Percentiles rank a stretch among this genome's conserved stretches.
These are phyloP conservation scores for Auxenochlorella pyrenoidosa DNA, from an alignment of 139 green algal species.

Conservation along the genomic window DNA sequence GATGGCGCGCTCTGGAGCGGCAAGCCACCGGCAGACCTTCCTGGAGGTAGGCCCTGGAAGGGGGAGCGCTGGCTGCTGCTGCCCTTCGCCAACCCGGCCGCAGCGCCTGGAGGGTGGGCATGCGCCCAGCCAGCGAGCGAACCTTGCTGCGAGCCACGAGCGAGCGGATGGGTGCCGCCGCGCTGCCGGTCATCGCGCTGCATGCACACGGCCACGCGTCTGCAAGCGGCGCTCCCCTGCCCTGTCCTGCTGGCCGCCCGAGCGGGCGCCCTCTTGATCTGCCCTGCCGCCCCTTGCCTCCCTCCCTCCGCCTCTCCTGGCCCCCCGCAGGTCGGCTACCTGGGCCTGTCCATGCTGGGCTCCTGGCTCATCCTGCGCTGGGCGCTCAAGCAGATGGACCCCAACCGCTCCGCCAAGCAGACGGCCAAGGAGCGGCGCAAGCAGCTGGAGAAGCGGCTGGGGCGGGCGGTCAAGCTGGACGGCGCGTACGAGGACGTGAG, in stretches of 20 bases:
- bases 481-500: constrained; percentile 52
- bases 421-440: constrained; percentile 52
- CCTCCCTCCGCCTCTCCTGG: neutral
- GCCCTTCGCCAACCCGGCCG: too few relatives aligned
- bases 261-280: too few relatives aligned
- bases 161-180: too few relatives aligned
- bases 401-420: constrained; percentile 33
- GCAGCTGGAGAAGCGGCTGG: constrained; percentile 49
- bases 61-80: too few relatives aligned
- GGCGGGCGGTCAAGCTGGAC: constrained; percentile 52
- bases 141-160: too few relatives aligned
- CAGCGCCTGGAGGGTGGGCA: too few relatives aligned
- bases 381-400: constrained; percentile 52
- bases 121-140: too few relatives aligned
- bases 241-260: neutral
- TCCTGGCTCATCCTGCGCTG: constrained; percentile 56
- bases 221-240: neutral
- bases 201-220: neutral
- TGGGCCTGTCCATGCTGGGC: constrained; percentile 52
- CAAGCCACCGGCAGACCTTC: too few relatives aligned
- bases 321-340: constrained; percentile 48
- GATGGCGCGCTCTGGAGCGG: too few relatives aligned
- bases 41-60: neutral
- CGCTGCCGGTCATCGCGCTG: too few relatives aligned
- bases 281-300: too few relatives aligned